phyloP scores from a whole-genome alignment of 1,284 basidiomycete species.

The Cryptococcus neoformans region DNA sequence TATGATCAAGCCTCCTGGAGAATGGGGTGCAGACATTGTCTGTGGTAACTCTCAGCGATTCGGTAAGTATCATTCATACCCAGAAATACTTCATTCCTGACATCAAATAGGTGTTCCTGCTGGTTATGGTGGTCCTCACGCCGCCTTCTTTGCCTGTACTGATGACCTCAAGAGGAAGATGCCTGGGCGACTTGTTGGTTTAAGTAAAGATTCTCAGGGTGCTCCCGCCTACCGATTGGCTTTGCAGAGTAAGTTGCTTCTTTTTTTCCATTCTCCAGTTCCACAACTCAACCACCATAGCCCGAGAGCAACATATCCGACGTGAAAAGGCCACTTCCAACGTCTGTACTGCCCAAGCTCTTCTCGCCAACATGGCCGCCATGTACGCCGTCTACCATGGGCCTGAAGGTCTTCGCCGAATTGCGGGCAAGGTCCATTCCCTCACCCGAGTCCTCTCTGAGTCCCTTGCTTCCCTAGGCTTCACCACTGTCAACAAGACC shows the following conservation, averaged over 20 bases:
- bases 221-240: slow-evolving; percentile 88
- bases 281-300: slow-evolving; percentile 47
- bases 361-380: slow-evolving; percentile 94
- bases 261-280: neutral
- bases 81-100: slow-evolving; percentile 28
- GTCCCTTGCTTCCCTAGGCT: slow-evolving; percentile 69
- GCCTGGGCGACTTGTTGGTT: slow-evolving; percentile 90
- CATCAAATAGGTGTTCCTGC: slow-evolving; percentile 59
- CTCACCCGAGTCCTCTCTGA: slow-evolving; percentile 76
- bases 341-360: slow-evolving; percentile 84
- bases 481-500: slow-evolving; percentile 56
- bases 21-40: slow-evolving; percentile 98
- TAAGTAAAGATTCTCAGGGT: slow-evolving; percentile 80
- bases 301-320: slow-evolving; percentile 94
- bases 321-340: slow-evolving; percentile 94
- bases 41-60: slow-evolving; percentile 94
- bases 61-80: slow-evolving; percentile 39
- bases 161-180: slow-evolving; percentile 95
- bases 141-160: slow-evolving; percentile 92
- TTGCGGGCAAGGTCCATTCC: slow-evolving; percentile 87
- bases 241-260: slow-evolving; percentile 71
- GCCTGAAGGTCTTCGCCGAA: slow-evolving; percentile 76
- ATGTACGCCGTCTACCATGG: slow-evolving; percentile 99
- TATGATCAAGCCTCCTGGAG: slow-evolving; percentile 91
- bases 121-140: slow-evolving; percentile 89